Percentiles rank a stretch among this genome's conserved stretches.
These are phyloP conservation scores for Gossypioides kirkii DNA, from an alignment of 345 rosid species.

Conservation along the genomic window DNA sequence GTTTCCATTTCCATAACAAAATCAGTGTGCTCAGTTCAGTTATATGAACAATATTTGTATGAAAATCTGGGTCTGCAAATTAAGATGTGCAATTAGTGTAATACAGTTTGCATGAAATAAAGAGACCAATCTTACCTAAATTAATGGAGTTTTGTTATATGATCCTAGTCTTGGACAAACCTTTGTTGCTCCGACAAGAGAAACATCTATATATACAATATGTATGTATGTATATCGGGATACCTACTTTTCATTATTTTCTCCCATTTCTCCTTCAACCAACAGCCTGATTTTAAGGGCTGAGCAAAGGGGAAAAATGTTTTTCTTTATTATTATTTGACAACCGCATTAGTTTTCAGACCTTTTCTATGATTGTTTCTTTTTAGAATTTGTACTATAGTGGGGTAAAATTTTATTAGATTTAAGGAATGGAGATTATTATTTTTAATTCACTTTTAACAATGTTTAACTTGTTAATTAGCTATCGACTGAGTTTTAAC, in stretches of 20 bases:
- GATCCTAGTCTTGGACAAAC: not conserved
- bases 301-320: too few species aligned
- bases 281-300: not conserved
- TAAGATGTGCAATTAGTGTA: not conserved
- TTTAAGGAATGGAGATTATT: too few species aligned
- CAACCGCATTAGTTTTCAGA: too few species aligned
- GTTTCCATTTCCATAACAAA: not conserved
- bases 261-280: not conserved
- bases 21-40: not conserved
- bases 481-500: too few species aligned
- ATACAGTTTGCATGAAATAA: not conserved
- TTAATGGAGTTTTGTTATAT: not conserved
- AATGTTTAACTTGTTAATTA: too few species aligned
- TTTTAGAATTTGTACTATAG: too few species aligned
- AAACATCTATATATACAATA: not conserved
- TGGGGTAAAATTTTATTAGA: too few species aligned
- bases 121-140: slow-evolving; percentile 2
- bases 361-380: too few species aligned
- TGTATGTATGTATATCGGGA: not conserved
- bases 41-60: not conserved
- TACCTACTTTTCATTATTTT: not conserved
- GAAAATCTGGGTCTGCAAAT: not conserved
- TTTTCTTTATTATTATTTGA: too few species aligned
- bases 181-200: not conserved
- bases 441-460: too few species aligned